These are phyloP conservation scores for Vanderwaltozyma polyspora DNA, from an alignment of 805 yeast genomes.

Conservation along the genomic window DNA sequence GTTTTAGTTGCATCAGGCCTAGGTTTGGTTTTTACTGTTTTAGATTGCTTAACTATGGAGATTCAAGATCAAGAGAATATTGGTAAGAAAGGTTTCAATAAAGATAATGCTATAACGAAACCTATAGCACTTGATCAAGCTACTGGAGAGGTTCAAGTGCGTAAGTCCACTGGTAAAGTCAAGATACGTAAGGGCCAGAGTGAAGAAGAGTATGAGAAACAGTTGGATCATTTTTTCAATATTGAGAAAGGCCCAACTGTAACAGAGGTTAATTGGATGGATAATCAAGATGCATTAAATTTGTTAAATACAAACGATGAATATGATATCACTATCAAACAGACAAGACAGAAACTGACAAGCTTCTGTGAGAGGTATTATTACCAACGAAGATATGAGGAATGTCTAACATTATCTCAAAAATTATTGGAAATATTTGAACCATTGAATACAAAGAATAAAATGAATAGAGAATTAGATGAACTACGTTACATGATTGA, in stretches of 20 bases:
- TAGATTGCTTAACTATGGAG: no score
- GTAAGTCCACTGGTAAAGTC: constrained; percentile 35
- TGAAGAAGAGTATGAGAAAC: constrained; percentile 47
- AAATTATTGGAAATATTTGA: constrained; percentile 25
- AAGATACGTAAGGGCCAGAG: constrained; percentile 59
- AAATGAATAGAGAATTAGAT: constrained; percentile 38
- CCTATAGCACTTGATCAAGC: constrained; percentile 17
- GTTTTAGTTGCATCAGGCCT: no score
- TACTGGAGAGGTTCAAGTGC: constrained; percentile 35
- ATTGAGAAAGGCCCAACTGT: constrained; percentile 44
- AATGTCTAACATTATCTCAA: constrained; percentile 39
- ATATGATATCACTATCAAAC: constrained; percentile 33
- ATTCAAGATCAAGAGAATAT: no score
- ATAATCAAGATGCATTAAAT: constrained; percentile 3
- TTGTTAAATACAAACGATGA: constrained; percentile 1
- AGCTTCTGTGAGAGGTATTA: constrained; percentile 56
- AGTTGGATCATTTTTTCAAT: constrained; percentile 37
- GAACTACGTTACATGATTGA: constrained; percentile 32
- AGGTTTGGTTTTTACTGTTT: no score
- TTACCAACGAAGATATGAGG: constrained; percentile 39
- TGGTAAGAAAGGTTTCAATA: no score
- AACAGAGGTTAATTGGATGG: constrained; percentile 31
- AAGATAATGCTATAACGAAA: constrained; percentile 14
- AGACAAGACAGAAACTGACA: constrained; percentile 43
- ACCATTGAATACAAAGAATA: constrained; percentile 28